These are phyloP conservation scores for Xylaria hypoxylon DNA, from an alignment of 2,329 filamentous ascomycete species.

Conservation along the genomic window DNA sequence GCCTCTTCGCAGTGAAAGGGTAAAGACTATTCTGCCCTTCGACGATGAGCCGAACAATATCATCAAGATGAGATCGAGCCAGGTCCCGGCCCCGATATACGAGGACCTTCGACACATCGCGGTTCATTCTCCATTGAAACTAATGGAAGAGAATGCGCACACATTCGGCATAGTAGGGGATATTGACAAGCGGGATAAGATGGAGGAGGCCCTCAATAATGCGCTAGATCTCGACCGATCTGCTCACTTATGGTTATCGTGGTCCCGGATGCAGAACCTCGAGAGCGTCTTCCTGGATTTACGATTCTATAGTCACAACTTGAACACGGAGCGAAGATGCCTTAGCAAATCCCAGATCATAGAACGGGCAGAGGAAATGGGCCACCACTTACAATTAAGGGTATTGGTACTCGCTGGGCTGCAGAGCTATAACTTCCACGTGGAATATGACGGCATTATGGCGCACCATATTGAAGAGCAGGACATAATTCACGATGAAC, in stretches of 20 bases:
- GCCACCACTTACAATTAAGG: constrained; percentile 41
- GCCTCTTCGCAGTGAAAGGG: constrained; percentile 38
- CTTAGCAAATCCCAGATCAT: constrained; percentile 41
- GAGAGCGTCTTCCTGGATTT: constrained; percentile 46
- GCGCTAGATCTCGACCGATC: constrained; percentile 42
- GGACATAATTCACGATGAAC: constrained; percentile 40
- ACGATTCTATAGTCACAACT: constrained; percentile 45
- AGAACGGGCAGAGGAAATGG: constrained; percentile 42
- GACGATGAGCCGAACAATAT: constrained; percentile 38
- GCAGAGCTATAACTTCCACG: constrained; percentile 44
- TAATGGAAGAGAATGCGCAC: constrained; percentile 34
- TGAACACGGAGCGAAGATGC: constrained; percentile 42
- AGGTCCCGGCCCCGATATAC: constrained; percentile 25
- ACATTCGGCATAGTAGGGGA: constrained; percentile 7
- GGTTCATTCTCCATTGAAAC: constrained; percentile 41
- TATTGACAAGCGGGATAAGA: constrained; percentile 2
- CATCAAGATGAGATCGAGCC: constrained; percentile 21
- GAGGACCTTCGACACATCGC: constrained; percentile 42
- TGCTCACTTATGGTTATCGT: constrained; percentile 44
- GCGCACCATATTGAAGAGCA: constrained; percentile 36
- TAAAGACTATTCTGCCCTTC: constrained; percentile 43
- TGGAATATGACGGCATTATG: constrained; percentile 31
- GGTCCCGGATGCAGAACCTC: constrained; percentile 45
- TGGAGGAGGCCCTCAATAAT: constrained; percentile 33
- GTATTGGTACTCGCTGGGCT: constrained; percentile 45